Evolutionary conservation across 2,329 filamentous ascomycete genomes (phyloP).

Genomic region (Paraphoma sp.): DNA sequence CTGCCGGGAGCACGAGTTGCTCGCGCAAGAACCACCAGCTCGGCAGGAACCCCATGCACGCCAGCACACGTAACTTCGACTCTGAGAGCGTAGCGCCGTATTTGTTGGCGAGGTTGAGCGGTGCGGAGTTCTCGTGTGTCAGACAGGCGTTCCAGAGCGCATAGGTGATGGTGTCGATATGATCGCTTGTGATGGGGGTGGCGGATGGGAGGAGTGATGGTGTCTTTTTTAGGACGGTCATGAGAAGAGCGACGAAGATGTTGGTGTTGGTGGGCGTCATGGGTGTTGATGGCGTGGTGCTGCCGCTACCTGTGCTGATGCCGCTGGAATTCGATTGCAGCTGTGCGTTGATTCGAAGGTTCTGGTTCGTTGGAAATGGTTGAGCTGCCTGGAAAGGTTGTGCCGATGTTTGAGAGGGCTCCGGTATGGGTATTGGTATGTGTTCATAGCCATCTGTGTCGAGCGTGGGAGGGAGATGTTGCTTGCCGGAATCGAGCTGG

Average conservation of each 20-base stretch:
- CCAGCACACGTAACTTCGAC: constrained; percentile 20
- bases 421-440: too few relatives aligned
- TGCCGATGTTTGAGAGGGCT: neutral
- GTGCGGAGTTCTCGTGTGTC: neutral
- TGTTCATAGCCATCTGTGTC: too few relatives aligned
- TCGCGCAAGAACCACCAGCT: constrained; percentile 31
- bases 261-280: too few relatives aligned
- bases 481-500: too few relatives aligned
- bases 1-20: neutral
- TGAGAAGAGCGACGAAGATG: neutral
- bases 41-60: constrained; percentile 24
- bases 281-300: too few relatives aligned
- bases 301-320: too few relatives aligned
- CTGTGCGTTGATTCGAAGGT: too few relatives aligned
- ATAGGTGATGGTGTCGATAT: constrained; percentile 16
- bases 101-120: neutral
- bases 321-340: too few relatives aligned
- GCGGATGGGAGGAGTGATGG: neutral
- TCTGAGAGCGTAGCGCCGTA: constrained; percentile 15
- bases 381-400: neutral
- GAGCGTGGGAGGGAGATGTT: too few relatives aligned
- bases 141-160: constrained; percentile 22
- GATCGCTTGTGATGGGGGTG: neutral
- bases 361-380: neutral
- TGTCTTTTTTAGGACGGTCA: neutral